Percentiles rank a stretch among this genome's conserved stretches.
Conservation (phyloP, 108 stramenopile genomes). For the Fistulifera pelliculosa region DNA sequence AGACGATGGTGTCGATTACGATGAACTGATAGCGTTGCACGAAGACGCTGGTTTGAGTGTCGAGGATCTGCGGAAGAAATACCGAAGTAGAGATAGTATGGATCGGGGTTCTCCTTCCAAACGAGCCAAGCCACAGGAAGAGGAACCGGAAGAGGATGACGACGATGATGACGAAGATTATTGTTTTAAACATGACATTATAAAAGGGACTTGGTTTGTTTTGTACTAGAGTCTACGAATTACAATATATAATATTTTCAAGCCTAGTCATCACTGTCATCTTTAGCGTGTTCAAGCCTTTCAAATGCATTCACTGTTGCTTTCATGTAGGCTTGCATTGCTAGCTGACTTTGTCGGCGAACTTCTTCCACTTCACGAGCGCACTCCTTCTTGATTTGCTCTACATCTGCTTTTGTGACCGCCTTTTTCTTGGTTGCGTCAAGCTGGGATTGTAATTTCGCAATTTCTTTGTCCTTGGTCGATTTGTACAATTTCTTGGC, state of each 20-base stretch:
- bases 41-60: slow-evolving; percentile 23
- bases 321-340: slow-evolving; percentile 10
- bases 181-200: not conserved
- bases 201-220: too few relatives aligned
- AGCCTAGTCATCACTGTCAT: not conserved
- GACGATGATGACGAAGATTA: slow-evolving; percentile 7
- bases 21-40: slow-evolving; percentile 26
- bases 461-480: too few relatives aligned
- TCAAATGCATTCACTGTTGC: slow-evolving; percentile 2
- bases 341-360: not conserved
- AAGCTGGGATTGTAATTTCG: too few relatives aligned
- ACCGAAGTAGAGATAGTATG: not conserved
- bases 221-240: too few relatives aligned
- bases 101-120: not conserved
- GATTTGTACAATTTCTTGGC: too few relatives aligned
- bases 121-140: not conserved
- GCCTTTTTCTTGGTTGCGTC: too few relatives aligned
- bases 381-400: too few relatives aligned
- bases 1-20: slow-evolving; percentile 23
- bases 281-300: not conserved
- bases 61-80: slow-evolving; percentile 12
- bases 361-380: not conserved
- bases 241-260: not conserved
- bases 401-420: too few relatives aligned
- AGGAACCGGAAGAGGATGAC: not conserved